Evolutionary conservation across 2,329 filamentous ascomycete species (phyloP), one percentile per base, ranked within the genome.

Genomic region (Alternaria sp.): DNA sequence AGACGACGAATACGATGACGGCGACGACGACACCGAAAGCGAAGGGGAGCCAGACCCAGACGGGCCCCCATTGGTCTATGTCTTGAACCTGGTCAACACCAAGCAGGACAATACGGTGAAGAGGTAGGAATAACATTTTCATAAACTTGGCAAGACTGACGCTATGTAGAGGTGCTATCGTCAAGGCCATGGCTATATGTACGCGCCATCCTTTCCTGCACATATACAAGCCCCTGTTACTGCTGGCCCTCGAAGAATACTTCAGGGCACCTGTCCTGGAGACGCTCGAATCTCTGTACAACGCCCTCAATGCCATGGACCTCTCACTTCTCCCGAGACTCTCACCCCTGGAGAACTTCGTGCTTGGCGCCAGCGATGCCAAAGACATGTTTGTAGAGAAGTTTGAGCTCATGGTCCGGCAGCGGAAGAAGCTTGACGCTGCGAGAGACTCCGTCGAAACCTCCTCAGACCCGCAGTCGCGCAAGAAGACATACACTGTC

Each of bases 171-270:
- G 96, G 96, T 62, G 96, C 96, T 20, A 87, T 97, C 54, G 95
- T 98, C 62, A 98, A 98, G 79, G 93, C 96, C 45, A 99, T 99
- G 96, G 96, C 96, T 28, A 97, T 99, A 71, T 99, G 96, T 84
- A 99, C 96, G 8, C 87, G 96, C 46, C 96, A 99, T 84, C 94
- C 96, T 4, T 99, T 99, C 81, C 83, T 99, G 70, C 96, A 99
- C 81, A 99, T 99, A 68, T 99, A 99, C 84, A 99, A 99, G 92
- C 96, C 96, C 26, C 86, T 99, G 43, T 85, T 99, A 55, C 84
- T 99, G 41, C 83, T 99, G 46, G 96, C 96, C 0, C 85, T 99
- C 56, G 95, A 99, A 75, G 95, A 98, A 77, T 99, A 99, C 80
- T 99, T 98, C 82, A 96, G 97, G 76, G 90, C 91, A 0, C 96